Base-by-base conservation (phyloP, 106 monocot species). In the Ottelia alismoides region DNA sequence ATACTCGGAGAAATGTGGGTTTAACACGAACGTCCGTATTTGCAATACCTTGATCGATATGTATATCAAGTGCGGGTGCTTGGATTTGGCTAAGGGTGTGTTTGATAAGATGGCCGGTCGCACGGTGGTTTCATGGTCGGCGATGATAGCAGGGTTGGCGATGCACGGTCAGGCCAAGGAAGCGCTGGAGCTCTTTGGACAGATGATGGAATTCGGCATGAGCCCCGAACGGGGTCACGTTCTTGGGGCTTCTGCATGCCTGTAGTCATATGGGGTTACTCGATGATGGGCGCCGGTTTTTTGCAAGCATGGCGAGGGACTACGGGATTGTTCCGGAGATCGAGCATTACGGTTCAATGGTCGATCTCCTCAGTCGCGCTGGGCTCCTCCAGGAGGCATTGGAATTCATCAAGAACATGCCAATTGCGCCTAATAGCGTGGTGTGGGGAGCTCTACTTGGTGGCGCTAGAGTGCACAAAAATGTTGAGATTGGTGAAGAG, bases 281-380 rank as follows among this genome's bases (percentile, higher is more conserved):
- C 27, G 76, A 70, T 17, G 61, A 78, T 30, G 82, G 88, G 0
- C 69, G 68, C 5, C 10, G 32, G 48, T 64, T 76, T 29, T 88
- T 82, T 24, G 25, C 50, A 0, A 55, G 35, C 70, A 78, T 82
- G 78, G 29, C 14, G 0, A 31, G 29, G 30, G 81, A 81, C 22
- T 74, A 76, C 31, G 58, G 64, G 22, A 51, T 88, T 44, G 29
- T 27, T 11, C 82, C 76, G 0, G 69, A 72, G 53, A 79, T 88
- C 2, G 88, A 88, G 65, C 88, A 88, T 28, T 88, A 78, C 30
- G 82, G 88, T 22, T 83, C 78, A 57, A 74, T 80, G 79, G 88
- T 88, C 1, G 88, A 88, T 49, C 79, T 88, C 29, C 61, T 83
- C 11, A 71, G 83, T 56, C 76, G 79, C 18, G 78, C 79, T 1